A percentile compares a stretch with the other conserved stretches of the same genome.
Evolutionary conservation across 192 early-diverging fungal species (phyloP).

Genomic region (Coemansia sp.): DNA sequence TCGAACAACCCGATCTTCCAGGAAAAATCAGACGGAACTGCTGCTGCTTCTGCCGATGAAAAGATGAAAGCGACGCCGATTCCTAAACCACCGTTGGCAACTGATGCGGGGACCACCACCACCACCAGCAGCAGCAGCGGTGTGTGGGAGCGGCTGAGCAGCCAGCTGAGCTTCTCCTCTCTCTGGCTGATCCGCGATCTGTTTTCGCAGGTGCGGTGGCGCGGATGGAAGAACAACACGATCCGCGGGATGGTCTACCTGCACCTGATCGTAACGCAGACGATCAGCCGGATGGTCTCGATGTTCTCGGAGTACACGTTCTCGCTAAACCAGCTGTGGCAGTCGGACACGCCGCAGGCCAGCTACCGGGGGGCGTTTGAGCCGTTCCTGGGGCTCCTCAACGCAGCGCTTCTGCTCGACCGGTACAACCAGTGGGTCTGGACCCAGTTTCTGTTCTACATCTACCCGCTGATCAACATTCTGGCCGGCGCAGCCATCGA

Average conservation of each 20-base stretch:
- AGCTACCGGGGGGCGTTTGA: conserved; percentile 48
- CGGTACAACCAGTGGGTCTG: conserved; percentile 54
- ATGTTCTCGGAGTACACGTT: conserved; percentile 55
- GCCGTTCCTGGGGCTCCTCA: conserved; percentile 31
- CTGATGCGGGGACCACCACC: not conserved
- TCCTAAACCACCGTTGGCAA: not conserved
- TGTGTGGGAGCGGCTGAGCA: conserved; percentile 35
- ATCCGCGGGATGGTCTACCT: conserved; percentile 44
- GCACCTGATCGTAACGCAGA: conserved; percentile 50
- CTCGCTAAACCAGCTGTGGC: conserved; percentile 53
- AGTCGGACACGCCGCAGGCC: conserved; percentile 27
- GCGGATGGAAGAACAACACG: conserved; percentile 52
- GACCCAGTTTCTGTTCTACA: conserved; percentile 53
- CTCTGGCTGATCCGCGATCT: conserved; percentile 53
- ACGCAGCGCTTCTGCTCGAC: conserved; percentile 37
- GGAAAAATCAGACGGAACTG: no score
- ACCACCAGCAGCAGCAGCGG: not conserved
- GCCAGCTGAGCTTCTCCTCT: conserved; percentile 52
- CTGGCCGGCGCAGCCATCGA: conserved; percentile 50
- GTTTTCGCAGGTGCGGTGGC: conserved; percentile 52
- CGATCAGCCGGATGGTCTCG: conserved; percentile 44
- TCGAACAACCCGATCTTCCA: no score
- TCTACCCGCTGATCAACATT: conserved; percentile 51
- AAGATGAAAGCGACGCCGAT: not conserved
- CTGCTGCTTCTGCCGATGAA: not conserved